Percentiles rank a stretch among this genome's conserved stretches.
phyloP scores from a whole-genome alignment of 2,329 filamentous ascomycete genomes.

The Karstenula rhodostoma region DNA sequence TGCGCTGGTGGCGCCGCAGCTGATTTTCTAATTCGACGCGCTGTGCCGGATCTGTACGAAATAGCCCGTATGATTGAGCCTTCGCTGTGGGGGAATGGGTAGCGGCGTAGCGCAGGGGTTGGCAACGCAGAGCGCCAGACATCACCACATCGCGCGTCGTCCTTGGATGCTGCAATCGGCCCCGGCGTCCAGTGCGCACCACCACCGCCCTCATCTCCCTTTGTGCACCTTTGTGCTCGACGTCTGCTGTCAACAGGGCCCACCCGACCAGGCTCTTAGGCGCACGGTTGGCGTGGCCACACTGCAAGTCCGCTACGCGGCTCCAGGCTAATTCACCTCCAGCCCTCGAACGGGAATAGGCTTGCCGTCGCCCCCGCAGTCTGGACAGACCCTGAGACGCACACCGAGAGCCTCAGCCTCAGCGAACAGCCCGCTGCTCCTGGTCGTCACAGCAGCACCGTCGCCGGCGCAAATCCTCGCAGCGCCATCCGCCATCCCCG shows the following conservation, averaged over 20 bases:
- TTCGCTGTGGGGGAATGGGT: constrained; percentile 27
- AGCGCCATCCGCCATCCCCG: constrained; percentile 1
- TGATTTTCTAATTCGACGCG: constrained; percentile 11
- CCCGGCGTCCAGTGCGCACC: too few relatives aligned
- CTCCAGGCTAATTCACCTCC: constrained; percentile 15
- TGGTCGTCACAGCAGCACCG: too few relatives aligned
- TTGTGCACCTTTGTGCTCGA: background rate
- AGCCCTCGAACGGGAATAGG: constrained; percentile 9
- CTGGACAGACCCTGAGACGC: constrained; percentile 21
- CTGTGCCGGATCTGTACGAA: constrained; percentile 22
- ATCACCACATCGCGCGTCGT: background rate
- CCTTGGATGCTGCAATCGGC: background rate
- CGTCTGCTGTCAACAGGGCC: background rate
- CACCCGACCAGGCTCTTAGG: constrained; percentile 1
- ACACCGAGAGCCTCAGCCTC: constrained; percentile 22
- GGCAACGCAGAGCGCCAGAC: background rate
- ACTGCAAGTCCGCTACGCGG: background rate
- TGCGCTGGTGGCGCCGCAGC: constrained; percentile 14
- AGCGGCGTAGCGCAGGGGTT: constrained; percentile 7
- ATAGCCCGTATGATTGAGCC: constrained; percentile 21
- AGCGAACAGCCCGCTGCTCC: background rate
- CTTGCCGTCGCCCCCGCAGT: constrained; percentile 27
- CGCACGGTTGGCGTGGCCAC: constrained; percentile 8
- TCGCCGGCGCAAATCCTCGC: background rate
- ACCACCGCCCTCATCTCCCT: background rate